These are phyloP conservation scores for Moniliophthora roreri DNA, from an alignment of 1,284 basidiomycete species.

Conservation along the genomic window DNA sequence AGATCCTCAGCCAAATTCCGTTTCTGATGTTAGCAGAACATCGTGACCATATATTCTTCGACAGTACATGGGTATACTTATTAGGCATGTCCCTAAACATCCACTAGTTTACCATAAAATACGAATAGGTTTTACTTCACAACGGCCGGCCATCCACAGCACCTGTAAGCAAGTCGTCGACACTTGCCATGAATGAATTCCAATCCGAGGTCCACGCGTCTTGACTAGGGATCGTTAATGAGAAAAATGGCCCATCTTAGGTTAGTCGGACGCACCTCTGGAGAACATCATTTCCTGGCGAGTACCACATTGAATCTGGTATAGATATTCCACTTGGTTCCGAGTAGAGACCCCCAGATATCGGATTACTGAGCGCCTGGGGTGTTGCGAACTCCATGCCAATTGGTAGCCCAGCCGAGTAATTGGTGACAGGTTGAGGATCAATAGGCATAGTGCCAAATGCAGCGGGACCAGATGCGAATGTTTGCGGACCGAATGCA, in stretches of 20 bases:
- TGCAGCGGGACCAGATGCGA: no score
- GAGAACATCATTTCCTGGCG: background rate
- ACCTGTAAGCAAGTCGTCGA: constrained; percentile 3
- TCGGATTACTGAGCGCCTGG: background rate
- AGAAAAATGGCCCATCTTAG: background rate
- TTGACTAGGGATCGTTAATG: constrained; percentile 1
- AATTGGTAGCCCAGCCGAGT: no score
- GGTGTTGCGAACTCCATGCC: background rate
- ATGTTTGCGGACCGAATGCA: no score
- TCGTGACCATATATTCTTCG: no score
- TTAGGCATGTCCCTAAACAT: no score
- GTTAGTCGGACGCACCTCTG: background rate
- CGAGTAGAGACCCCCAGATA: background rate
- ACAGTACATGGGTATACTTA: no score
- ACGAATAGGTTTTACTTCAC: constrained; percentile 11
- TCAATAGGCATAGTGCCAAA: no score
- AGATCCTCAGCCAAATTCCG: no score
- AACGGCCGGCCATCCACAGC: constrained; percentile 11
- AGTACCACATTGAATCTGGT: background rate
- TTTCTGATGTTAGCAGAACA: no score
- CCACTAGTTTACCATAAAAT: no score
- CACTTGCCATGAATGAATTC: constrained; percentile 8
- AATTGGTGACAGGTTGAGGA: no score
- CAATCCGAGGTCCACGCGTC: constrained; percentile 1
- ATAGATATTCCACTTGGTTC: background rate